A percentile compares a stretch with the other conserved stretches of the same genome.
phyloP scores from a whole-genome alignment of 2,329 filamentous ascomycete species.

The Diaporthe sp. region DNA sequence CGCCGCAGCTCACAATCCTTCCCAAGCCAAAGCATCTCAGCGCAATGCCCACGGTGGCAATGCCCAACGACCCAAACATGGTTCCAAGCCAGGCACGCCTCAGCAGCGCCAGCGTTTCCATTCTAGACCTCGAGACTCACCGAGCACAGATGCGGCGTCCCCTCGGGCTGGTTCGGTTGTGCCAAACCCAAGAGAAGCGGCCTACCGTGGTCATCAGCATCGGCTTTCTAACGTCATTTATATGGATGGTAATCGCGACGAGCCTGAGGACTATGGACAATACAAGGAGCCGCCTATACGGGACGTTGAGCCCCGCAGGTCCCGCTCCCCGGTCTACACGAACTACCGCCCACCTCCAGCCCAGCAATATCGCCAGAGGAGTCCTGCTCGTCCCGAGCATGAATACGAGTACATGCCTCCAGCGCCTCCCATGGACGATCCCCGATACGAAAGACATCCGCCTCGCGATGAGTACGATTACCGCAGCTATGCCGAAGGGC shows the following conservation, averaged over 20 bases:
- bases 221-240: conserved; percentile 33
- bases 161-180: neutral
- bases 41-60: neutral
- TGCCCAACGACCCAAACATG: conserved; percentile 16
- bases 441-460: conserved; percentile 43
- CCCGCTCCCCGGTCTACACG: conserved; percentile 47
- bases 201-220: conserved; percentile 28
- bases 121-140: conserved; percentile 25
- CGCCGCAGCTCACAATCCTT: neutral
- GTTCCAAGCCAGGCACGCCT: conserved; percentile 33
- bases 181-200: conserved; percentile 1
- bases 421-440: conserved; percentile 39
- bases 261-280: conserved; percentile 33
- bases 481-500: conserved; percentile 22
- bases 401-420: conserved; percentile 45
- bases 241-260: conserved; percentile 22
- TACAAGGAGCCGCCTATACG: conserved; percentile 38
- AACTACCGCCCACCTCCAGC: conserved; percentile 40
- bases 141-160: conserved; percentile 32
- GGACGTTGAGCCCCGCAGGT: conserved; percentile 40
- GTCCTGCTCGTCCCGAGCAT: conserved; percentile 40
- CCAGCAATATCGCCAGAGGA: conserved; percentile 45
- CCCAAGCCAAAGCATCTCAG: neutral
- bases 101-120: conserved; percentile 29
- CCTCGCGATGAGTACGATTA: conserved; percentile 29